These are phyloP conservation scores for Nelumbo lutea DNA, from an alignment of 164 flowering plant species.

Conservation along the genomic window DNA sequence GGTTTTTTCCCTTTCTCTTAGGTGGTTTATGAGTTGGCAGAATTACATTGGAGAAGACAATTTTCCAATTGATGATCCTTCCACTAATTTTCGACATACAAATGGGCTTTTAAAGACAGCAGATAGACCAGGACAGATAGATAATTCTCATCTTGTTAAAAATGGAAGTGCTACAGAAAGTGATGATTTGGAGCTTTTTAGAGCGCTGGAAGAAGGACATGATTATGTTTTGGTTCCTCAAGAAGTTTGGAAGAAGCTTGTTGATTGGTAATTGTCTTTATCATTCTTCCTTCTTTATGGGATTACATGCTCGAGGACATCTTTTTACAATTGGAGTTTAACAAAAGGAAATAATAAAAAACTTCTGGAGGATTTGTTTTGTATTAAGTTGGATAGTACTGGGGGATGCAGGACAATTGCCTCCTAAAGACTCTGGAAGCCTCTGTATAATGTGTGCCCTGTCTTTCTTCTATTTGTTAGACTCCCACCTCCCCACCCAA, in stretches of 20 bases:
- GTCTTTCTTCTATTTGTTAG: too few species aligned
- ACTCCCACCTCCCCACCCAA: too few species aligned
- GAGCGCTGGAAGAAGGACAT: conserved; percentile 44
- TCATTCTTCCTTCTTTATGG: background rate
- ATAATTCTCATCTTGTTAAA: conserved; percentile 46
- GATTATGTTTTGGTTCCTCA: conserved; percentile 70
- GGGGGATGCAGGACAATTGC: too few species aligned
- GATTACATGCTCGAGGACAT: background rate
- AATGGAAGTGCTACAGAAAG: conserved; percentile 19
- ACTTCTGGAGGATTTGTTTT: too few species aligned
- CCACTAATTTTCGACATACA: background rate
- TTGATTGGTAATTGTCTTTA: conserved; percentile 31
- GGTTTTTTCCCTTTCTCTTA: too few species aligned
- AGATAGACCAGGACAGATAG: conserved; percentile 64
- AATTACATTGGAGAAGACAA: background rate
- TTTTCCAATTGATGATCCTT: background rate
- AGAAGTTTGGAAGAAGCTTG: conserved; percentile 70
- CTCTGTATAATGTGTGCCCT: too few species aligned
- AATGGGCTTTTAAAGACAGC: background rate
- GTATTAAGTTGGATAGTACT: too few species aligned
- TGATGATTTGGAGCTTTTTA: conserved; percentile 36
- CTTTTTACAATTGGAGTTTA: too few species aligned
- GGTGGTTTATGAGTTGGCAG: background rate
- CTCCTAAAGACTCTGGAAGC: too few species aligned
- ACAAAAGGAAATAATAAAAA: too few species aligned